These are phyloP conservation scores for Mallotus japonicus DNA, from an alignment of 441 rosid genomes.

Conservation along the genomic window DNA sequence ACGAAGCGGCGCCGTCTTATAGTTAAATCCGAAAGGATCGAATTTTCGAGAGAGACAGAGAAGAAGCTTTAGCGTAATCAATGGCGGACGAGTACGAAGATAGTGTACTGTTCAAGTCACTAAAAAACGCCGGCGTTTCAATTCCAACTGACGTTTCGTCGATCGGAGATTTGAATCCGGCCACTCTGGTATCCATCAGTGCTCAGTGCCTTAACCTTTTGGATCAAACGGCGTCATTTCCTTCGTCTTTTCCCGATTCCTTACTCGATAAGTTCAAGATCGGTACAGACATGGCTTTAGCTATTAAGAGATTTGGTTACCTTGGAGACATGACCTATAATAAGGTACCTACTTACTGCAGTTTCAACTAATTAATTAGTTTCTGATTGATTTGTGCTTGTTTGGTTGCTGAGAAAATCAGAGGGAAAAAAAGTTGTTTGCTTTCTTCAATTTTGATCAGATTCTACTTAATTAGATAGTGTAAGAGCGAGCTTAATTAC, in stretches of 20 bases:
- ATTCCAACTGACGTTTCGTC: slow-evolving; percentile 43
- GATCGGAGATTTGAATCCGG: slow-evolving; percentile 35
- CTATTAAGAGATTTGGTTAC: slow-evolving; percentile 57
- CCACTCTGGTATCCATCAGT: slow-evolving; percentile 50
- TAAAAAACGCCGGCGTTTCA: slow-evolving; percentile 40
- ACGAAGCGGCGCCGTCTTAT: neutral
- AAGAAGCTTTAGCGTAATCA: no score
- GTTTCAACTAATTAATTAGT: no score
- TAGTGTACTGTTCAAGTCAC: slow-evolving; percentile 33
- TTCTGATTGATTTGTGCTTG: no score
- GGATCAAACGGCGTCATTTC: slow-evolving; percentile 34
- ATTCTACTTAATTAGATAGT: no score
- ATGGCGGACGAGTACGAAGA: slow-evolving; percentile 10
- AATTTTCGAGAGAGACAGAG: no score
- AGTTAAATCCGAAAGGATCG: no score
- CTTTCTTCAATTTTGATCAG: no score
- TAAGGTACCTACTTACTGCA: slow-evolving; percentile 39
- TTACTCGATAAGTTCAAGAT: slow-evolving; percentile 52
- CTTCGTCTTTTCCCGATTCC: slow-evolving; percentile 37
- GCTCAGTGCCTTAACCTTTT: slow-evolving; percentile 58
- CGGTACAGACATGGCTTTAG: slow-evolving; percentile 52
- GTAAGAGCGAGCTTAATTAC: no score
- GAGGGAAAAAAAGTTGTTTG: no score
- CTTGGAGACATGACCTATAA: slow-evolving; percentile 53
- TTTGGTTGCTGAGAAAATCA: no score